These are phyloP conservation scores for Rutstroemia sp. DNA, from an alignment of 2,329 filamentous ascomycete species.

Conservation along the genomic window DNA sequence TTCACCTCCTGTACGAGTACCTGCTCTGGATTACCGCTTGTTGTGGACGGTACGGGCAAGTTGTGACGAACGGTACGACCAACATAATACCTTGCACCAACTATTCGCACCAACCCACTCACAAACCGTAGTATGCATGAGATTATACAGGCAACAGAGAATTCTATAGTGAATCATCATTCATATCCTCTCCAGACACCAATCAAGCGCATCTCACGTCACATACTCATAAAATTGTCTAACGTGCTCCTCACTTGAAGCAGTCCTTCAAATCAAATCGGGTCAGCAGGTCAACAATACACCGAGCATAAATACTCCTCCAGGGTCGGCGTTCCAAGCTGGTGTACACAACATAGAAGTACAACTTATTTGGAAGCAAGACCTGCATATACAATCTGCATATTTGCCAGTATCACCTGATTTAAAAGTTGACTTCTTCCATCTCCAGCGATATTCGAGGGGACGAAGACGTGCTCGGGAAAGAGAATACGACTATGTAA, in stretches of 20 bases:
- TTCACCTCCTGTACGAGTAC: neutral
- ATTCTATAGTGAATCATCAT: neutral
- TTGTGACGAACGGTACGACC: slow-evolving; percentile 6
- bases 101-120: slow-evolving; percentile 3
- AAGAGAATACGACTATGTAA: slow-evolving; percentile 3
- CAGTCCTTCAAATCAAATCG: slow-evolving; percentile 3
- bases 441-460: neutral
- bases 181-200: slow-evolving; percentile 2
- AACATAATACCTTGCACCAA: slow-evolving; percentile 8
- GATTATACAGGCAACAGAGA: slow-evolving; percentile 4
- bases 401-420: slow-evolving; percentile 7
- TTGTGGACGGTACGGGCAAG: slow-evolving; percentile 2
- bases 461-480: neutral
- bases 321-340: neutral
- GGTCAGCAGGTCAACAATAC: slow-evolving; percentile 7
- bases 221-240: slow-evolving; percentile 7
- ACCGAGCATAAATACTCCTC: slow-evolving; percentile 8
- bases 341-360: slow-evolving; percentile 7
- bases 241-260: slow-evolving; percentile 5
- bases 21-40: neutral
- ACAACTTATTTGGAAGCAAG: slow-evolving; percentile 7
- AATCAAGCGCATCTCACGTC: slow-evolving; percentile 10
- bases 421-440: neutral
- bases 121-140: slow-evolving; percentile 1
- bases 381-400: slow-evolving; percentile 6